These are phyloP conservation scores for Naganishia liquefaciens DNA, from an alignment of 1,284 basidiomycete species.

Conservation along the genomic window DNA sequence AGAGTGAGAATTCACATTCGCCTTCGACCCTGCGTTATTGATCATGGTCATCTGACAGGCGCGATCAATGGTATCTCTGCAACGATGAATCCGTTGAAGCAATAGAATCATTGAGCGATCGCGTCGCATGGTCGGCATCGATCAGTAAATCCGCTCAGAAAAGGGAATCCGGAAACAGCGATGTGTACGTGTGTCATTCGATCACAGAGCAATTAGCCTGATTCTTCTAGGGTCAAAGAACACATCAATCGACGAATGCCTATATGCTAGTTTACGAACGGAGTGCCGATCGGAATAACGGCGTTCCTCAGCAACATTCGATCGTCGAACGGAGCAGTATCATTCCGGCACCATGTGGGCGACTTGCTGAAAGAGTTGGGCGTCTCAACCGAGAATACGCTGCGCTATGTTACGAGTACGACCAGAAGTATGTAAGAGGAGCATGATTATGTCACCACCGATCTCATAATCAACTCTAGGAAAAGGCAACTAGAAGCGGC, in stretches of 20 bases:
- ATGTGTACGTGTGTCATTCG: constrained; percentile 2
- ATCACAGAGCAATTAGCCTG: constrained; percentile 40
- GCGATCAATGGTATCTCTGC: constrained; percentile 79
- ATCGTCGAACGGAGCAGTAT: neutral
- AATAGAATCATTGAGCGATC: neutral
- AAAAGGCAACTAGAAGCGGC: constrained; percentile 6
- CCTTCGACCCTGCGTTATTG: constrained; percentile 30
- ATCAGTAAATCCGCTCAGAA: constrained; percentile 40
- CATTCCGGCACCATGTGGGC: neutral
- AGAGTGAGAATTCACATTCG: constrained; percentile 57
- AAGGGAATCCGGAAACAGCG: constrained; percentile 53
- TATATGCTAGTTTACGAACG: constrained; percentile 85
- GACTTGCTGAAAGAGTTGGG: constrained; percentile 11
- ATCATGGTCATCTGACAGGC: constrained; percentile 54
- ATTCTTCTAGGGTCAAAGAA: constrained; percentile 8
- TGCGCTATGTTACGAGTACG: constrained; percentile 1
- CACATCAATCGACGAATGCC: constrained; percentile 68
- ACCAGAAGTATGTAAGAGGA: neutral
- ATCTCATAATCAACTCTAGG: neutral
- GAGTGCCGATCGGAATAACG: neutral
- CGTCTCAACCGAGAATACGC: constrained; percentile 10
- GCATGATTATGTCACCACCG: neutral
- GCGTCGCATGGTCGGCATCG: constrained; percentile 56
- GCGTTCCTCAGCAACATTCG: neutral
- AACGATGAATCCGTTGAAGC: constrained; percentile 66